A percentile compares a stretch with the other conserved stretches of the same genome.
Evolutionary conservation across 1,284 basidiomycete species (phyloP).

Genomic region (Puccinia brachypodii): DNA sequence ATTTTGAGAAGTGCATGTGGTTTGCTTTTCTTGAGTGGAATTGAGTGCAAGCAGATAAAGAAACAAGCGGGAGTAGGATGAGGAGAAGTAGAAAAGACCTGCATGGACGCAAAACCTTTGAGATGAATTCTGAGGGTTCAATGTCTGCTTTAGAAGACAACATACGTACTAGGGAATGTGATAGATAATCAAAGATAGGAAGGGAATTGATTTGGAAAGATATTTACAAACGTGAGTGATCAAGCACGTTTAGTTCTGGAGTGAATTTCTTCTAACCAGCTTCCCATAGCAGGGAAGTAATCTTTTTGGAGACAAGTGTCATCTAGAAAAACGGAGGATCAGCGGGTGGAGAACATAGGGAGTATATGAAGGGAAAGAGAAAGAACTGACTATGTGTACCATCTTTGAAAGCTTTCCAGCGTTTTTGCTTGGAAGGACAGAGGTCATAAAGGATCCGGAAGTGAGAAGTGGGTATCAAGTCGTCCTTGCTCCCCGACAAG

Average conservation of each 20-base stretch:
- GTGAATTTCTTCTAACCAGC: constrained; percentile 40
- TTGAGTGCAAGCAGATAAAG: no score
- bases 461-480: constrained; percentile 35
- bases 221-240: neutral
- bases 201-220: neutral
- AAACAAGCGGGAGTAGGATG: no score
- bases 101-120: no score
- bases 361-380: no score
- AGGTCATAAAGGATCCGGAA: constrained; percentile 34
- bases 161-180: no score
- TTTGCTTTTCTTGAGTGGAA: no score
- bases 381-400: constrained; percentile 38
- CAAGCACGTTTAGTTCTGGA: neutral
- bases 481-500: constrained; percentile 36
- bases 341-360: no score
- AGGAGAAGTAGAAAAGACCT: no score
- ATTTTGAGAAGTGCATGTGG: no score
- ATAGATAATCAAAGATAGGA: neutral
- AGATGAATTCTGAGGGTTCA: no score
- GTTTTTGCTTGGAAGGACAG: constrained; percentile 26
- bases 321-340: constrained; percentile 10
- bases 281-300: constrained; percentile 38
- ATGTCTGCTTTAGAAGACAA: no score
- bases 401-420: constrained; percentile 34
- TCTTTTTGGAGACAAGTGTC: constrained; percentile 43